Percentiles rank a stretch among this genome's conserved stretches.
Evolutionary conservation across 352 stramenopile species (phyloP).

Genomic region (Blastocystis sp.): DNA sequence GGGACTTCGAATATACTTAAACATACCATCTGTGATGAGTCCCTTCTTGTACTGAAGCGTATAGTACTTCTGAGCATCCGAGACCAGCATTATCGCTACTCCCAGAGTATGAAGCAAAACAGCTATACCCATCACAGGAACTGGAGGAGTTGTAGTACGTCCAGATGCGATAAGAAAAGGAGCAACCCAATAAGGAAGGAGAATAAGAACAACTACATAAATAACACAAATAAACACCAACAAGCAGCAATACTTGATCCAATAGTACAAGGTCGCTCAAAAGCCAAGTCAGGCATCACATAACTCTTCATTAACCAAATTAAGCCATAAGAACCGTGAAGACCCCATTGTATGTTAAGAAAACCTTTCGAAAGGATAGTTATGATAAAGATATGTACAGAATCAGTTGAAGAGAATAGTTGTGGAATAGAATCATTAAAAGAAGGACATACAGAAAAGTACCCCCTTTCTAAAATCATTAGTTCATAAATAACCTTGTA

Average conservation of each 20-base stretch:
- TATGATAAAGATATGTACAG: slow-evolving; percentile 21
- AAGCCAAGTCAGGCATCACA: slow-evolving; percentile 35
- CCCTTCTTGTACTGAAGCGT: slow-evolving; percentile 46
- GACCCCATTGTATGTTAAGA: not conserved
- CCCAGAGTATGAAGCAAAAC: slow-evolving; percentile 24
- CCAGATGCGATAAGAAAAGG: slow-evolving; percentile 36
- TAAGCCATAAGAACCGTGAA: slow-evolving; percentile 50
- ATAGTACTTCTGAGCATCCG: slow-evolving; percentile 58
- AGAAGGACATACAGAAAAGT: slow-evolving; percentile 47
- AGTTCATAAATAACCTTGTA: not conserved
- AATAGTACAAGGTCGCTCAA: slow-evolving; percentile 44
- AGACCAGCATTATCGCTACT: slow-evolving; percentile 49
- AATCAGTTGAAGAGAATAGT: not conserved
- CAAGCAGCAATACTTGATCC: slow-evolving; percentile 21
- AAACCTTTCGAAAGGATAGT: not conserved
- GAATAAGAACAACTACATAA: slow-evolving; percentile 18
- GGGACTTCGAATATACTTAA: slow-evolving; percentile 44
- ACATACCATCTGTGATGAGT: slow-evolving; percentile 50
- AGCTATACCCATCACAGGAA: not conserved
- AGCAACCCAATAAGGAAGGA: slow-evolving; percentile 55
- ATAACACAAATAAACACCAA: not conserved
- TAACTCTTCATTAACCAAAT: slow-evolving; percentile 49
- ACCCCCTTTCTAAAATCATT: slow-evolving; percentile 23
- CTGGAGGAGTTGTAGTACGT: not conserved
- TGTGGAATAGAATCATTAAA: slow-evolving; percentile 52